Evolutionary conservation across 257 asterid species (phyloP).

Genomic region (Asclepias syriaca): DNA sequence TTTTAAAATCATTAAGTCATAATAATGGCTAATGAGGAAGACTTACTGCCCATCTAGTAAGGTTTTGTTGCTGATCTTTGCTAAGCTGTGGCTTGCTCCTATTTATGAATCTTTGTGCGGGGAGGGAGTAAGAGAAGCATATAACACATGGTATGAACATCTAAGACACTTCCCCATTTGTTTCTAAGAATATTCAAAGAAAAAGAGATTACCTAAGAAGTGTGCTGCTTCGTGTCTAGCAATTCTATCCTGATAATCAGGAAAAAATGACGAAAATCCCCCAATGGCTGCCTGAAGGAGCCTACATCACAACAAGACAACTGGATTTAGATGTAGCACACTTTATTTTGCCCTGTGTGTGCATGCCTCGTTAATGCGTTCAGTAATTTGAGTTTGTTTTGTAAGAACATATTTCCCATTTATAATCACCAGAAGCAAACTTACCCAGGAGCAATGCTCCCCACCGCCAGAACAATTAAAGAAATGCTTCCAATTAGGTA

Average conservation of each 20-base stretch:
- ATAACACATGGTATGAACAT: too few species aligned
- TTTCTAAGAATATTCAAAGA: slow-evolving; percentile 3
- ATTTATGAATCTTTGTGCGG: too few species aligned
- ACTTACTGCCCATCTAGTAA: too few species aligned
- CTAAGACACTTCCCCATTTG: background rate
- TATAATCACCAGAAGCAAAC: slow-evolving; percentile 13
- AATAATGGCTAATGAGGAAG: too few species aligned
- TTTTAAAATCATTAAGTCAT: too few species aligned
- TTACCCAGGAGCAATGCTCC: slow-evolving; percentile 92
- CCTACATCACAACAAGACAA: slow-evolving; percentile 33
- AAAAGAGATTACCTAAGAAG: slow-evolving; percentile 60
- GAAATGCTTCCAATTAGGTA: slow-evolving; percentile 94
- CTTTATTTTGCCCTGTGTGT: background rate
- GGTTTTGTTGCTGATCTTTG: too few species aligned
- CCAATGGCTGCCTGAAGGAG: slow-evolving; percentile 95
- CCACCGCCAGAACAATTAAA: slow-evolving; percentile 77
- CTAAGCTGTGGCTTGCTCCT: too few species aligned
- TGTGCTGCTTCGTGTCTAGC: slow-evolving; percentile 97
- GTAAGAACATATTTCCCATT: background rate
- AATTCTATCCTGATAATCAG: slow-evolving; percentile 85
- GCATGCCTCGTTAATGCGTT: slow-evolving; percentile 4
- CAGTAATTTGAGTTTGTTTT: background rate
- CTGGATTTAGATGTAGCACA: slow-evolving; percentile 2
- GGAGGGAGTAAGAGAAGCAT: too few species aligned
- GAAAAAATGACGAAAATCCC: slow-evolving; percentile 76